Conservation (phyloP, 371 early-diverging fungal genomes). For the Catenaria anguillulae region DNA sequence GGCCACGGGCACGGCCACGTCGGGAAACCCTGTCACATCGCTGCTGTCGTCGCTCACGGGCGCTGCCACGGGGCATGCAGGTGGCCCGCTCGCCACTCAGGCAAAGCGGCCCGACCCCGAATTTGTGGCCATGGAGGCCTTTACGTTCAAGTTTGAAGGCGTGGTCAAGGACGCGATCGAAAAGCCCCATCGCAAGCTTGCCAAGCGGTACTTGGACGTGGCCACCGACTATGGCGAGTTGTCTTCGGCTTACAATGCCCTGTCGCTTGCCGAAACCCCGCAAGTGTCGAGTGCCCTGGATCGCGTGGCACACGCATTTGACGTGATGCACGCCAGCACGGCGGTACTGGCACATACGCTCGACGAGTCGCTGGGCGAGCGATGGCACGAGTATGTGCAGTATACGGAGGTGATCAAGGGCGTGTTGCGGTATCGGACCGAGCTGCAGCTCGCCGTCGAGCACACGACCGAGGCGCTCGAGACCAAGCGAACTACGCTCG, state of each 20-base stretch:
- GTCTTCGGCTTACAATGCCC: constrained; percentile 84
- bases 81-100: not conserved
- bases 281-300: constrained; percentile 70
- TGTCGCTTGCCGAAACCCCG: constrained; percentile 50
- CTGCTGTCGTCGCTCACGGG: not conserved
- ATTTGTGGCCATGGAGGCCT: constrained; percentile 52
- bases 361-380: constrained; percentile 67
- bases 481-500: constrained; percentile 45
- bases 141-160: constrained; percentile 44
- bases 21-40: not conserved
- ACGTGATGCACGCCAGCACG: constrained; percentile 60
- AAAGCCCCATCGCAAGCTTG: constrained; percentile 36
- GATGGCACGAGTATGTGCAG: constrained; percentile 74
- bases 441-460: constrained; percentile 76
- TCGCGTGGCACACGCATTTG: constrained; percentile 76
- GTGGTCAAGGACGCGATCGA: constrained; percentile 45
- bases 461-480: constrained; percentile 51
- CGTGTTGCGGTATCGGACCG: constrained; percentile 63
- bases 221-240: constrained; percentile 68
- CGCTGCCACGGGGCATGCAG: too few relatives aligned
- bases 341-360: constrained; percentile 42
- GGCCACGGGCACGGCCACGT: constrained; percentile 13
- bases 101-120: constrained; percentile 47
- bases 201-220: constrained; percentile 35
- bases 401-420: constrained; percentile 67